Percentiles rank a stretch among this genome's conserved stretches.
These are phyloP conservation scores for Coccomyxa sp. DNA, from an alignment of 139 green algal genomes.

Conservation along the genomic window DNA sequence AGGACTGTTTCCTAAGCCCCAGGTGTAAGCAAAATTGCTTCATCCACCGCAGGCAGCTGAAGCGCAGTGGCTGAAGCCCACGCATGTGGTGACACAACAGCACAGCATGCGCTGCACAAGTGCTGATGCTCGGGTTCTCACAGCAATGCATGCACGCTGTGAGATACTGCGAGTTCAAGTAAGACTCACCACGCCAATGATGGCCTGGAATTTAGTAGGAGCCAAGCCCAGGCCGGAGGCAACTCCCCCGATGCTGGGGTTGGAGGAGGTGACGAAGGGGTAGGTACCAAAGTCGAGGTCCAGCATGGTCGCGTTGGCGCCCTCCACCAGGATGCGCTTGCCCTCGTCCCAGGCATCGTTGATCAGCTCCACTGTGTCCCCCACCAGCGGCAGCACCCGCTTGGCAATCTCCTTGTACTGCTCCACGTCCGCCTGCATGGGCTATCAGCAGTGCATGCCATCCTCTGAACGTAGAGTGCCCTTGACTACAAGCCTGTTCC, in stretches of 20 bases:
- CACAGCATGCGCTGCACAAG: neutral
- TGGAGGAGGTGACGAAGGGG: conserved; percentile 98
- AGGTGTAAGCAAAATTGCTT: too few species aligned
- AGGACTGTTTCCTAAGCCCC: too few species aligned
- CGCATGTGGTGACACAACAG: too few species aligned
- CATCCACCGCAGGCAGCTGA: too few species aligned
- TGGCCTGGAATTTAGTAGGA: conserved; percentile 76
- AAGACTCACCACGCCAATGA: conserved; percentile 87
- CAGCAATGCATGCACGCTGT: neutral
- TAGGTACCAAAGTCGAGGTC: conserved; percentile 99
- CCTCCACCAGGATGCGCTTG: conserved; percentile 95
- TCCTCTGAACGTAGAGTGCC: too few species aligned
- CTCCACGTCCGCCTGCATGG: conserved; percentile 52
- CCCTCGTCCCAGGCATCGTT: conserved; percentile 56
- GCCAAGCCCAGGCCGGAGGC: conserved; percentile 89
- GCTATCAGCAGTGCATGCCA: too few species aligned
- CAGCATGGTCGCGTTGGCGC: conserved; percentile 98
- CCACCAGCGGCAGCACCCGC: conserved; percentile 67
- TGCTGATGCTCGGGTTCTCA: too few species aligned
- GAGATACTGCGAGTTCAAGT: too few species aligned
- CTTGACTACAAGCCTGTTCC: too few species aligned
- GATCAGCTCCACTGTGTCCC: conserved; percentile 83
- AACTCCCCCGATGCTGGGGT: conserved; percentile 94
- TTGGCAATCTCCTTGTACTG: conserved; percentile 67
- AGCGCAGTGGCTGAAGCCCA: too few species aligned